phyloP scores from a whole-genome alignment of 108 stramenopile genomes.

The Cyclotella distinguenda region DNA sequence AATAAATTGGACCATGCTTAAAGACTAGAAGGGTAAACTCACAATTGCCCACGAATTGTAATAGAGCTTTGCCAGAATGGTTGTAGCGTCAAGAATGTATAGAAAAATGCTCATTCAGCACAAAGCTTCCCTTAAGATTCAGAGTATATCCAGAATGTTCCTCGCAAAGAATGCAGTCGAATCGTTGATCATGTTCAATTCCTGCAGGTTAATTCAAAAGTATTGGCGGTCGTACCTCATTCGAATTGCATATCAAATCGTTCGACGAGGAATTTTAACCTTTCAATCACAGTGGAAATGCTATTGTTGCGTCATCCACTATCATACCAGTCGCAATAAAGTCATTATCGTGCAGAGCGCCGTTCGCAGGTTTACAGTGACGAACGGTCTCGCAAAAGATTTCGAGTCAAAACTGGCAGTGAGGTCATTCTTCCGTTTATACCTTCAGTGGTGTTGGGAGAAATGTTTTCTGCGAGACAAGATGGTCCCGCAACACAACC shows the following conservation, averaged over 20 bases:
- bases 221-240: constrained; percentile 1
- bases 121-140: constrained; percentile 18
- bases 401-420: background rate
- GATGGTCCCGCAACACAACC: background rate
- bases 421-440: background rate
- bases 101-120: constrained; percentile 3
- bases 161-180: constrained; percentile 16
- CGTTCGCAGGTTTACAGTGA: constrained; percentile 19
- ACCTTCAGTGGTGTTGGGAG: constrained; percentile 12
- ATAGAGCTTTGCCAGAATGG: constrained; percentile 2
- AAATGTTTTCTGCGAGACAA: background rate
- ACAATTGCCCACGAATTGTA: background rate
- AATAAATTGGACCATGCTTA: no score
- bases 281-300: constrained; percentile 42
- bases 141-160: constrained; percentile 14
- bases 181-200: background rate
- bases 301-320: constrained; percentile 10
- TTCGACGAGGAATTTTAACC: constrained; percentile 9
- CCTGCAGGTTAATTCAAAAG: constrained; percentile 6
- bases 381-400: constrained; percentile 1
- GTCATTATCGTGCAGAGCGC: constrained; percentile 33
- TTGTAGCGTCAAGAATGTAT: background rate
- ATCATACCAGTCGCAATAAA: background rate
- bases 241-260: constrained; percentile 7
- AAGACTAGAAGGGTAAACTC: background rate